Evolutionary conservation across 805 yeast genomes (phyloP), one percentile per base, ranked within the genome.

Genomic region (Komagataella pastoris): DNA sequence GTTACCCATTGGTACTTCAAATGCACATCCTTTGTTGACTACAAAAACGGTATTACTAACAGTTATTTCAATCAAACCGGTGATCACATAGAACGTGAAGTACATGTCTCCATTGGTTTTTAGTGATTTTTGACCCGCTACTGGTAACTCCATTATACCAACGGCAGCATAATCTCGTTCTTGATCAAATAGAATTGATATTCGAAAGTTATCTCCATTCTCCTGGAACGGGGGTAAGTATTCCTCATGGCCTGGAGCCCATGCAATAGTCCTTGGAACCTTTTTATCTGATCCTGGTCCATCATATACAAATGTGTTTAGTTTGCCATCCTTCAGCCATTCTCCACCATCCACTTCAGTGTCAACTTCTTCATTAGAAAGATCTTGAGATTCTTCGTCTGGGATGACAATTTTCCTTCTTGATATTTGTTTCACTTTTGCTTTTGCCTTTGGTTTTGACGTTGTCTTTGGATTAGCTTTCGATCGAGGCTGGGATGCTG

Each of bases 1-100:
- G 61, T 85, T 86, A 4, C 83, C 84, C 68, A 84, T 77, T 1
- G 97, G 97, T 5, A 90, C 74, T 59, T 85, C 86, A 59, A 89
- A 83, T 3, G 91, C 77, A 51, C 95, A 84, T 1, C 96, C 96
- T 52, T 74, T 69, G 0, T 77, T 73, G 6, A 82, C 84, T 3
- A 80, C 66, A 61, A 89, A 86, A 19, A 69, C 72, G 18, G 72
- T 73, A 5, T 77, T 78, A 17, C 79, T 75, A 3, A 89, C 56
- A 1, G 80, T 76, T 2, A 86, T 90, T 58, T 86, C 87, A 7
- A 87, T 61, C 2, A 75, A 57, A 0, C 97, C 97, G 45, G 73
- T 69, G 3, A 85, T 74, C 47, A 89, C 88, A 61, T 81, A 85
- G 61, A 89, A 89, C 24, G 83, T 80, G 58, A 85, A 81, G 56